Percentiles rank a stretch among this genome's conserved stretches.
Evolutionary conservation across 2,329 filamentous ascomycete species (phyloP).

Genomic region (Leptodontidium sp.): DNA sequence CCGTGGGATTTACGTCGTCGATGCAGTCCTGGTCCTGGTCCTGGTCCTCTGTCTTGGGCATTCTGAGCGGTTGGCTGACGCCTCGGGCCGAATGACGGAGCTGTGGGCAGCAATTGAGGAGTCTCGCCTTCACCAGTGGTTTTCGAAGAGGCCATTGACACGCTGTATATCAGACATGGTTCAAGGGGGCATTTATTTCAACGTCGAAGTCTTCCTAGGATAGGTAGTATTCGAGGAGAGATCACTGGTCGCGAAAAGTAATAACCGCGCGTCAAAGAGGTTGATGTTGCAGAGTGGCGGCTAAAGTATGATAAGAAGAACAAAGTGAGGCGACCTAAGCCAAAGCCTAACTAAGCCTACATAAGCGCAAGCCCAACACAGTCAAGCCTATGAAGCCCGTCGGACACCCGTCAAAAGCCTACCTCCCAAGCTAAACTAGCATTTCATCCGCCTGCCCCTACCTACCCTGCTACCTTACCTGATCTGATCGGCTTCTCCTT

Average conservation of each 20-base stretch:
- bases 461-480: too few species aligned
- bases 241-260: not conserved
- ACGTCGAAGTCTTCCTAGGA: not conserved
- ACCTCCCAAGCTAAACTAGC: not conserved
- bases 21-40: slow-evolving; percentile 30
- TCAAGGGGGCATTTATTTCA: not conserved
- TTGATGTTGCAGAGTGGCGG: not conserved
- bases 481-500: not conserved
- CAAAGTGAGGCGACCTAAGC: not conserved
- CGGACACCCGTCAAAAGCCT: not conserved
- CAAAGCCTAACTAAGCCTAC: not conserved
- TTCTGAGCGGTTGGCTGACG: slow-evolving; percentile 24
- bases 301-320: too few species aligned
- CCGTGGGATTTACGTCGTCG: slow-evolving; percentile 33
- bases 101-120: slow-evolving; percentile 34
- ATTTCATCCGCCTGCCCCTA: too few species aligned
- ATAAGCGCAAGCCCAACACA: not conserved
- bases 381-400: too few species aligned
- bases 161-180: slow-evolving; percentile 8
- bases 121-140: slow-evolving; percentile 28
- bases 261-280: slow-evolving; percentile 21
- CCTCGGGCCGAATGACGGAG: slow-evolving; percentile 29
- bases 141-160: slow-evolving; percentile 35
- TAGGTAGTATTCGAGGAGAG: too few species aligned
- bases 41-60: slow-evolving; percentile 26